A percentile compares a stretch with the other conserved stretches of the same genome.
These are phyloP conservation scores for Myotisia sp. DNA, from an alignment of 2,329 filamentous ascomycete genomes.

Conservation along the genomic window DNA sequence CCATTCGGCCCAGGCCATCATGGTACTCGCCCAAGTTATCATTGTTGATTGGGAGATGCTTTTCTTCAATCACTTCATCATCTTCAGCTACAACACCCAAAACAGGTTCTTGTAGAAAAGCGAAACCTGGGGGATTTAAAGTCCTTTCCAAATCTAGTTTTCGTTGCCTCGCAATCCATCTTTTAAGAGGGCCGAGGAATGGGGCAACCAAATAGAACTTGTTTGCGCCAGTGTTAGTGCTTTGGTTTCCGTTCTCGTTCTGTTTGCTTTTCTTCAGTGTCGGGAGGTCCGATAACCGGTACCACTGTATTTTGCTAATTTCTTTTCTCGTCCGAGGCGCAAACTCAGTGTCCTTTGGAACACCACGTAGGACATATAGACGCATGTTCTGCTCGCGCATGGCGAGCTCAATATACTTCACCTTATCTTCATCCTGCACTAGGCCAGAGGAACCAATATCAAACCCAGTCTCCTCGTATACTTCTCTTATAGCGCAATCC, in stretches of 20 bases:
- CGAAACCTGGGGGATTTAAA: constrained; percentile 39
- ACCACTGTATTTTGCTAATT: constrained; percentile 95
- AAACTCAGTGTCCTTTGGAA: constrained; percentile 76
- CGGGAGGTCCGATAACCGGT: constrained; percentile 74
- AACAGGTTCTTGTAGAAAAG: constrained; percentile 26
- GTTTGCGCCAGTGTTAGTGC: constrained; percentile 40
- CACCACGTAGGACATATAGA: constrained; percentile 78
- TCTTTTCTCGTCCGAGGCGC: constrained; percentile 88
- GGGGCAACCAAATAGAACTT: constrained; percentile 98
- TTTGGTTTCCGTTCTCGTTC: constrained; percentile 27
- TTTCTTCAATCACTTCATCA: constrained; percentile 12
- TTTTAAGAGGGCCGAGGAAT: constrained; percentile 71
- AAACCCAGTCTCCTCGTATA: constrained; percentile 90
- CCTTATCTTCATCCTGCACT: constrained; percentile 54
- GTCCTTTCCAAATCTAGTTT: constrained; percentile 44
- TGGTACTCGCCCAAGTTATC: constrained; percentile 10
- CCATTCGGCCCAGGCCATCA: no score
- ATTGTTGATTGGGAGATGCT: constrained; percentile 13
- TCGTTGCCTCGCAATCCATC: constrained; percentile 78
- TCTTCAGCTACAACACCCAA: constrained; percentile 12
- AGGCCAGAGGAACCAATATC: constrained; percentile 64
- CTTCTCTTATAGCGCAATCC: constrained; percentile 84
- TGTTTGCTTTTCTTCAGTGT: constrained; percentile 61
- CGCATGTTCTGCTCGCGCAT: constrained; percentile 89
- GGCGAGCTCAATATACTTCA: constrained; percentile 74